phyloP scores from a whole-genome alignment of 805 yeast species.

The Wickerhamomyces rabaulensis region DNA sequence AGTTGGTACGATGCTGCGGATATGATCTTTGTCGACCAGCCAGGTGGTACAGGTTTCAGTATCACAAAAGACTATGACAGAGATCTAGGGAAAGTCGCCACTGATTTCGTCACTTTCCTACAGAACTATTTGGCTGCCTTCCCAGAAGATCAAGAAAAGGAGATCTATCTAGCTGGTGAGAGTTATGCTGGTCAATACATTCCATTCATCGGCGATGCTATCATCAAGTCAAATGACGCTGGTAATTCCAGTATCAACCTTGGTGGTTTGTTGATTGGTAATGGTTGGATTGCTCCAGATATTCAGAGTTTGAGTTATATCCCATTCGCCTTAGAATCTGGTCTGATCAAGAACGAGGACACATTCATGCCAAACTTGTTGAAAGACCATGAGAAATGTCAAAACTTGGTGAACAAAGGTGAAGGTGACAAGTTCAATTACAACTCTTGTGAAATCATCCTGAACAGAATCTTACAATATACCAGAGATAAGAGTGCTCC shows the following conservation, averaged over 20 bases:
- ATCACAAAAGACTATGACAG: constrained; percentile 48
- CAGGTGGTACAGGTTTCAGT: constrained; percentile 90
- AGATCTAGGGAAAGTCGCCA: constrained; percentile 53
- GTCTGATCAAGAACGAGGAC: constrained; percentile 41
- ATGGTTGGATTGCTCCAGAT: constrained; percentile 92
- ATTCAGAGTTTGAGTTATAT: constrained; percentile 76
- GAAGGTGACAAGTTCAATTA: constrained; percentile 25
- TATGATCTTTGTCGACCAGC: constrained; percentile 86
- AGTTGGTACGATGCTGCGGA: constrained; percentile 83
- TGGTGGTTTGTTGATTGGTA: constrained; percentile 74
- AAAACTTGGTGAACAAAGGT: constrained; percentile 39
- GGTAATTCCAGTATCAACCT: constrained; percentile 33
- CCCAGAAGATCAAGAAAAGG: constrained; percentile 62
- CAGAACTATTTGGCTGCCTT: constrained; percentile 61
- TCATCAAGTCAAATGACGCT: constrained; percentile 42
- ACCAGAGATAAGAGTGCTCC: constrained; percentile 28
- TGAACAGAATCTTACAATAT: constrained; percentile 25
- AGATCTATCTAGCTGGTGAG: constrained; percentile 85
- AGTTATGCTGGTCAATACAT: constrained; percentile 96
- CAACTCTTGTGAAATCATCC: constrained; percentile 40
- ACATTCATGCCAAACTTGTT: constrained; percentile 37
- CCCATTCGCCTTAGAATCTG: constrained; percentile 61
- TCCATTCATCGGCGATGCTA: constrained; percentile 73
- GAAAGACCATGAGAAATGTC: constrained; percentile 54
- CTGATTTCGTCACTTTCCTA: constrained; percentile 61